A percentile compares a stretch with the other conserved stretches of the same genome.
phyloP scores from a whole-genome alignment of 1,284 basidiomycete species.

The Phlebopus sp. region DNA sequence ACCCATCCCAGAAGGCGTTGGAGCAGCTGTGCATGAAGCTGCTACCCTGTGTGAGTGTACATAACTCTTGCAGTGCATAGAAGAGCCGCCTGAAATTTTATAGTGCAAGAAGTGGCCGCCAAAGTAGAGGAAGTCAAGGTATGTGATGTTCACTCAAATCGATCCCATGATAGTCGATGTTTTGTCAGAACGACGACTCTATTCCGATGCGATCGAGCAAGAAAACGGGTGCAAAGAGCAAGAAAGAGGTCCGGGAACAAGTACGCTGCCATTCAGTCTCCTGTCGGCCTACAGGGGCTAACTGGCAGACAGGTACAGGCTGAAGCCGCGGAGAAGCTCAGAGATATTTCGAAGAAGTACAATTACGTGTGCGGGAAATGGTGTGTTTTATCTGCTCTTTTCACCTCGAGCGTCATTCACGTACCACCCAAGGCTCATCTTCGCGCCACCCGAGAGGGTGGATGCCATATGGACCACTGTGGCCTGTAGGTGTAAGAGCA shows the following conservation, averaged over 20 bases:
- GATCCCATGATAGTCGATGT: not conserved
- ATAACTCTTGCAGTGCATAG: not conserved
- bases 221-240: conserved; percentile 66
- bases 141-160: conserved; percentile 1
- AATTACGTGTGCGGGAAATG: conserved; percentile 64
- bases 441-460: conserved; percentile 56
- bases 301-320: conserved; percentile 47
- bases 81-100: conserved; percentile 1
- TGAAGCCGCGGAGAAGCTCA: conserved; percentile 54
- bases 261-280: conserved; percentile 30
- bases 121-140: conserved; percentile 67
- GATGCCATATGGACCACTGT: conserved; percentile 59
- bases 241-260: conserved; percentile 70
- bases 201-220: conserved; percentile 67
- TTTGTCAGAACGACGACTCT: conserved; percentile 52
- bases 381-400: conserved; percentile 30
- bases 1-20: conserved; percentile 19
- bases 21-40: conserved; percentile 45
- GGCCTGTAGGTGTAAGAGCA: conserved; percentile 40
- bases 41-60: conserved; percentile 41
- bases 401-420: not conserved
- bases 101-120: not conserved
- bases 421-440: conserved; percentile 51
- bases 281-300: not conserved
- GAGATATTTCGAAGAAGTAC: conserved; percentile 52